Evolutionary conservation across 2,329 filamentous ascomycete species (phyloP), one percentile per base, ranked within the genome.

Genomic region (Incumbomyces delicatus): DNA sequence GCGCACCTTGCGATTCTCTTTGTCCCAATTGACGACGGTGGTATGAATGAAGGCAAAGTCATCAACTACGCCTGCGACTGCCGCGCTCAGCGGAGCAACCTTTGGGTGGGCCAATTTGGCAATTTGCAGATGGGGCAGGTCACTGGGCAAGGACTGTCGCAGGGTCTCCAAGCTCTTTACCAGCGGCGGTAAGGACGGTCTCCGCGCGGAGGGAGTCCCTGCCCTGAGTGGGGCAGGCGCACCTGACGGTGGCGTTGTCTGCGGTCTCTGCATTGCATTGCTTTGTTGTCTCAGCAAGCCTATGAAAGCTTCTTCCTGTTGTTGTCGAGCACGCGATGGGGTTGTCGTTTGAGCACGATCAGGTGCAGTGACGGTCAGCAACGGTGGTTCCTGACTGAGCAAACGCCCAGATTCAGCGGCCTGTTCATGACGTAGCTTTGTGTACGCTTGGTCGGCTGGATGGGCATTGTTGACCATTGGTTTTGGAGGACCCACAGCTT

Each of bases 371-470:
- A 50, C 13, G 33, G 48, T 38, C 20, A 41, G 30, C 16, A 40
- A 14, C 6, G 44, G 44, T 31, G 36, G 36, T 12, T 58, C 59
- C 39, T 65, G 62, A 33, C 64, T 60, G 63, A 71, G 66, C 35
- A 67, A 55, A 47, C 69, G 62, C 31, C 68, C 67, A 49, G 64
- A 70, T 38, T 68, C 67, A 5, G 62, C 63, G 37, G 64, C 66
- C 17, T 67, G 68, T 45, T 70, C 65, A n/a, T 46, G 18, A 16
- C 70, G 65, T 47, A 72, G 54, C 27, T 65, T 68, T 17, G 68
- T 70, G 51, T 73, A 73, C 8, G 67, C 69, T 55, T 72, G 61
- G 48, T 69, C 68, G 18, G 67, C 67, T 3, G 69, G 68, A 14
- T 63, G 62, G 34, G 63, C 61, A 12, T 20, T n/a, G 43, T 68